Base-by-base conservation (phyloP, 768 basidiomycete genomes). In the Coprinellus micaceus region DNA sequence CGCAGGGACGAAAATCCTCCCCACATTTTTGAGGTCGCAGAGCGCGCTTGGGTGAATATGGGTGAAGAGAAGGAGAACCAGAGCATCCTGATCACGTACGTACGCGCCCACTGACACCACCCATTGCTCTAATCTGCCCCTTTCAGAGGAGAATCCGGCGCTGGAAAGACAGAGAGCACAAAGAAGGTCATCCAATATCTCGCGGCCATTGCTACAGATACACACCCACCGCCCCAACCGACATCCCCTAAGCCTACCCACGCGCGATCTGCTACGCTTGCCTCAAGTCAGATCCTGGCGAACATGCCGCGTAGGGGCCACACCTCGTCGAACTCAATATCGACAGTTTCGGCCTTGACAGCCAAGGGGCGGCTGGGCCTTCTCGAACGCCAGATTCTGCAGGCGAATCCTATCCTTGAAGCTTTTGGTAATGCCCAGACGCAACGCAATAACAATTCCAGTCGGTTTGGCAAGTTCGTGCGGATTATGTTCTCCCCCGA, bases 181-280 rank as follows among this genome's bases (percentile, higher is more conserved):
- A 98, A 99, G 81, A 98, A 98, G 67, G 96, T 98, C 65, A 99
- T 99, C 53, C 97, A 98, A 69, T 99, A 98, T 72, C 84, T 99
- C 40, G 96, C 97, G 0, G 93, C 97, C 6, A 98, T 98, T 62
- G 97, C 97, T 2, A 84, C 91, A 11, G 91, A 94, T 63, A 77
- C 82, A 1, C 83, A 90, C 63, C 73, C 76, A 17, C 76, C 82
- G 9, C 67, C 78, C 15, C 64, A 78, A 15, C 12, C 25, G 24
- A 28, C 29, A 7, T 22, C 48, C 17, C 66, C 78, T 13, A 33
- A 33, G 2, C 71, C 81, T 21, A 82, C 88, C 0, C 88, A 91
- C 67, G 82, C 86, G 7, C 84, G 84, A 47, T 80, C 88, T 3
- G 77, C 85, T 2, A 87, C 86, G 1, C 68, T 89, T 12, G 71